Evolutionary conservation across 106 monocot species (phyloP).

Genomic region (Dendrobium huoshanense): DNA sequence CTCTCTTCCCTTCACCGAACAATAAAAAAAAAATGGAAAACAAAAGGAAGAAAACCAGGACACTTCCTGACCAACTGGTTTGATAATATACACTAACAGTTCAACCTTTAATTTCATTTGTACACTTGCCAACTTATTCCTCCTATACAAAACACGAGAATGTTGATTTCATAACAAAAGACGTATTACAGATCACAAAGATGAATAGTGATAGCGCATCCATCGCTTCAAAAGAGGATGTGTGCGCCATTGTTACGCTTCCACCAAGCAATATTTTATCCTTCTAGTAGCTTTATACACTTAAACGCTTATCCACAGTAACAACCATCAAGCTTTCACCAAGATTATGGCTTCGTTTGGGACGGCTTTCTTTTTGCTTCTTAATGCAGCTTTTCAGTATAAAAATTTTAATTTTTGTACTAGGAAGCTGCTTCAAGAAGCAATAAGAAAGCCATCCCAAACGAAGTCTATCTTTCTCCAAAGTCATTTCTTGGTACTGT

Average conservation of each 20-base stretch:
- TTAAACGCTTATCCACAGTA: background rate
- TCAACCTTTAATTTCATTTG: background rate
- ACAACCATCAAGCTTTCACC: background rate
- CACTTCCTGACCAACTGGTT: background rate
- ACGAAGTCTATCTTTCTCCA: background rate
- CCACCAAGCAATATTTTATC: background rate
- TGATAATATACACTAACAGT: background rate
- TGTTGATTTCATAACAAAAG: background rate
- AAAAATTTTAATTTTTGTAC: too few relatives aligned
- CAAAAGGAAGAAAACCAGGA: too few relatives aligned
- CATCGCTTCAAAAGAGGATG: constrained; percentile 13
- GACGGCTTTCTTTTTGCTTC: too few relatives aligned
- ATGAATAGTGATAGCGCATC: constrained; percentile 3
- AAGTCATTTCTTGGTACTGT: background rate
- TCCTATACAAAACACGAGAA: background rate
- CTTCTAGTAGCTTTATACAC: background rate
- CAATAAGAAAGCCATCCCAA: too few relatives aligned
- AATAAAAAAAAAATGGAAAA: background rate
- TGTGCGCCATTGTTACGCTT: background rate
- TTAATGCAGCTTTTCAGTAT: too few relatives aligned
- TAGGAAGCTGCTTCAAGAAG: too few relatives aligned
- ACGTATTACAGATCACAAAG: background rate
- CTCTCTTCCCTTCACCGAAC: too few relatives aligned
- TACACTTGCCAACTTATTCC: constrained; percentile 7
- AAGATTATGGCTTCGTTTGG: too few relatives aligned